These are phyloP conservation scores for Globisporangium nagaii DNA, from an alignment of 352 stramenopile genomes.

Conservation along the genomic window DNA sequence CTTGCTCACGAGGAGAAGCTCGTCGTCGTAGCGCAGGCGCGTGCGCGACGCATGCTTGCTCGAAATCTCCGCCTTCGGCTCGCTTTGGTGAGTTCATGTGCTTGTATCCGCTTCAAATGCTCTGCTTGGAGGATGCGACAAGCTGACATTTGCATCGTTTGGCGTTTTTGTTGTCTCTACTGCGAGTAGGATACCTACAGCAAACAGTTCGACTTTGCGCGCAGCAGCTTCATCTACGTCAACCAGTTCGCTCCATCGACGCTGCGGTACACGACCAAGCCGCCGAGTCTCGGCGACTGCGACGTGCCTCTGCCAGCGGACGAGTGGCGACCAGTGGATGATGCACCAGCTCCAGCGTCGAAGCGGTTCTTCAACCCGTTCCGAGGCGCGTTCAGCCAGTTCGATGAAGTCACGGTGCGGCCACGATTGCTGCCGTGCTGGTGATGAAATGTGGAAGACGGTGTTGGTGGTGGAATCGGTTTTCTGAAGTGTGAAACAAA, in stretches of 20 bases:
- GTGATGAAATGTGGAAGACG: not conserved
- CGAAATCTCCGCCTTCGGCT: slow-evolving; percentile 22
- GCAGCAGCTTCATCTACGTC: slow-evolving; percentile 30
- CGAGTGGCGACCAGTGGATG: slow-evolving; percentile 24
- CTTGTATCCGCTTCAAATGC: not conserved
- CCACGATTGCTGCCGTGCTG: not conserved
- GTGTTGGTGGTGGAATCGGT: not conserved
- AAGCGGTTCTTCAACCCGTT: slow-evolving; percentile 36
- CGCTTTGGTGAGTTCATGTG: slow-evolving; percentile 22
- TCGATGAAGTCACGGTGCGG: slow-evolving; percentile 25
- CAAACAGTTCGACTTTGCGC: slow-evolving; percentile 32
- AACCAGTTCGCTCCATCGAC: not conserved
- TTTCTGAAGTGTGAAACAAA: not conserved
- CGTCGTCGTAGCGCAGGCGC: slow-evolving; percentile 29
- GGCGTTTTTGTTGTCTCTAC: not conserved
- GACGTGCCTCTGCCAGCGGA: slow-evolving; percentile 44
- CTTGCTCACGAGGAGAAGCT: slow-evolving; percentile 13
- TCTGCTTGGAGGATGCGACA: not conserved
- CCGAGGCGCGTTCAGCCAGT: slow-evolving; percentile 30
- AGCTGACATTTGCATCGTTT: not conserved
- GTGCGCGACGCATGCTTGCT: slow-evolving; percentile 26
- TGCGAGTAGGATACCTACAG: slow-evolving; percentile 43
- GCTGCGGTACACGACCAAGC: slow-evolving; percentile 24
- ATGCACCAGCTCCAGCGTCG: not conserved
- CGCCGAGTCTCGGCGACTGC: slow-evolving; percentile 33